A percentile compares a stretch with the other conserved stretches of the same genome.
Conservation (phyloP, 139 green algal species). For the Haematococcus lacustris region DNA sequence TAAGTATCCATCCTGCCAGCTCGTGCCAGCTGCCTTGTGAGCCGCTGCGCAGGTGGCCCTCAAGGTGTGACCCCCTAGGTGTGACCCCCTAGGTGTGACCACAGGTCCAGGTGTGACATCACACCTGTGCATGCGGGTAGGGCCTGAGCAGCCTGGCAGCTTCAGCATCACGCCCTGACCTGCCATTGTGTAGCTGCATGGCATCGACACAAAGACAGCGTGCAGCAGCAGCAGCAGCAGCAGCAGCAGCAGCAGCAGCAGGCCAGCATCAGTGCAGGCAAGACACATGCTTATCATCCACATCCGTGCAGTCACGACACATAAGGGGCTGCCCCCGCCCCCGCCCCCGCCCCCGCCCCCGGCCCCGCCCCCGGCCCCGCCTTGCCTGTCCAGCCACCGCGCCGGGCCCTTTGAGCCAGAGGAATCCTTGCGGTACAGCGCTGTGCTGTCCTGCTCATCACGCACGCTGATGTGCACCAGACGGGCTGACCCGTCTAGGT, state of each 20-base stretch:
- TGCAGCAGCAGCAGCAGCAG: background rate
- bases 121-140: slow-evolving; percentile 3
- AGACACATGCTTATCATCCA: background rate
- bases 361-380: background rate
- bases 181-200: slow-evolving; percentile 17
- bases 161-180: slow-evolving; percentile 48
- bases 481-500: background rate
- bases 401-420: slow-evolving; percentile 35
- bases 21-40: background rate
- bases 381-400: slow-evolving; percentile 63
- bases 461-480: background rate
- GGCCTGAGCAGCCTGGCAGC: background rate
- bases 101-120: too few species aligned
- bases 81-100: background rate
- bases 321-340: background rate
- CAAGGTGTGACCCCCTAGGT: background rate
- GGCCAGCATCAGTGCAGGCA: background rate
- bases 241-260: background rate
- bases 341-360: too few species aligned
- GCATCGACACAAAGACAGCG: background rate
- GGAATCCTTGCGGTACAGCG: slow-evolving; percentile 59
- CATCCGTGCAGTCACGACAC: background rate
- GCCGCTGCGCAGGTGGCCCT: background rate
- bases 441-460: slow-evolving; percentile 4
- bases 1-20: background rate